phyloP scores from a whole-genome alignment of 2,329 filamentous ascomycete genomes.

The Macroventuria anomochaeta region DNA sequence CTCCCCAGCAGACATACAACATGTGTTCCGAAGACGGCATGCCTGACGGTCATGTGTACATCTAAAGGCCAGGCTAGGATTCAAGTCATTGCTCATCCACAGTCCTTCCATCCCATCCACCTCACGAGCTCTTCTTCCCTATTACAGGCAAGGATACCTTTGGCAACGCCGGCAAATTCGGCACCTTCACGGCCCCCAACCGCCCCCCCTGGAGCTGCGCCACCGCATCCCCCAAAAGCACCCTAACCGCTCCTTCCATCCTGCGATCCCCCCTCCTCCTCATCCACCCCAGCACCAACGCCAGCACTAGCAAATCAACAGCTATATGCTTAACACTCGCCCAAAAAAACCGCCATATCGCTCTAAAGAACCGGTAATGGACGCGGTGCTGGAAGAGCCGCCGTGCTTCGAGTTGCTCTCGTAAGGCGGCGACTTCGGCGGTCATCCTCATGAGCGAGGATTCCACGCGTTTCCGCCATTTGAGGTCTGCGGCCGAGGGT shows the following conservation, averaged over 20 bases:
- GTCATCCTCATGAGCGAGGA: slow-evolving; percentile 86
- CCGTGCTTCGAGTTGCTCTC: slow-evolving; percentile 85
- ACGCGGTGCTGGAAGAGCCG: slow-evolving; percentile 72
- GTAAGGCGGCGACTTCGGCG: slow-evolving; percentile 86
- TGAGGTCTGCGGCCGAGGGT: slow-evolving; percentile 51
- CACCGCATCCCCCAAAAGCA: slow-evolving; percentile 61
- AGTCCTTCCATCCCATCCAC: too few relatives aligned
- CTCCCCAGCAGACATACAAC: too few relatives aligned
- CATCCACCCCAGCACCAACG: slow-evolving; percentile 74
- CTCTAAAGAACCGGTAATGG: slow-evolving; percentile 65
- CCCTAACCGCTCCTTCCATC: slow-evolving; percentile 75
- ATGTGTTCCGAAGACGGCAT: too few relatives aligned
- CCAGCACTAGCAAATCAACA: slow-evolving; percentile 71
- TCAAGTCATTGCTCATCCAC: too few relatives aligned
- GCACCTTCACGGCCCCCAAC: slow-evolving; percentile 24
- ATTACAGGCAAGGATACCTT: too few relatives aligned
- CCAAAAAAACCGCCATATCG: slow-evolving; percentile 63
- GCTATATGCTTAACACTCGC: slow-evolving; percentile 78
- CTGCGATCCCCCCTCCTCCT: slow-evolving; percentile 72
- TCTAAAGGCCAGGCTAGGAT: too few relatives aligned
- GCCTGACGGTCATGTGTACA: too few relatives aligned
- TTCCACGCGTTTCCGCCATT: slow-evolving; percentile 85
- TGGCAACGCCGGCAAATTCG: too few relatives aligned
- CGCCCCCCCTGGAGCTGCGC: slow-evolving; percentile 44
- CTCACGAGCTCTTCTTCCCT: too few relatives aligned